Base-by-base conservation (phyloP, 1,284 basidiomycete genomes). In the Spongiforma sp. region DNA sequence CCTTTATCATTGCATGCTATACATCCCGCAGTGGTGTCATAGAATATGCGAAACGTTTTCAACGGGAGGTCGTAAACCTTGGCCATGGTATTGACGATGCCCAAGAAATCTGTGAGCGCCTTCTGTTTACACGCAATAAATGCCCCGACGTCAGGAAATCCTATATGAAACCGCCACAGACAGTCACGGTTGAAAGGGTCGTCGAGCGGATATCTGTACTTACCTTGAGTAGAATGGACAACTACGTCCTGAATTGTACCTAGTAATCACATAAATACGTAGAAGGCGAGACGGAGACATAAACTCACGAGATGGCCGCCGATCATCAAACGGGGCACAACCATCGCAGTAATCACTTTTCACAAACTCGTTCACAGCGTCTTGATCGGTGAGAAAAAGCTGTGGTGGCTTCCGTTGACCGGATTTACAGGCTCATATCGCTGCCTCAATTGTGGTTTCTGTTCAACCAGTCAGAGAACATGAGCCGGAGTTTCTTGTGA, bases 1-100 rank as follows among this genome's bases (percentile, higher is more conserved):
- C 94, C 94, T 57, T 88, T 89, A 34, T 95, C 84, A 77, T 99
- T 99, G 83, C 99, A 99, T 1, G 95, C 96, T 64, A 99, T 97
- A 34, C 92, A 80, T 1, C 89, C 90, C 2, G 96, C 95, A 11
- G 82, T n/a, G n/a, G n/a, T 32, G 72, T 98, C 95, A 77, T 90
- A 91, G 77, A 98, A 99, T 11, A 99, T 84, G 71, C 95, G 93
- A 64, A 98, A 74, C 59, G 89, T 90, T 0, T 84, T 79, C 11
- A 87, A 79, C 0, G 89, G 84, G 26, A 93, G 80, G 57, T 81
- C 80, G 72, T 90, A 93, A n/a, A 91, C 74, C 37, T 80, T 73
- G 14, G 84, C 80, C n/a, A 93, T 78, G 1, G 82, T 77, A 9
- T 73, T 79, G 59, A 93, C 83, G 12, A 91, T 79, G 48, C 84